These are phyloP conservation scores for Metarhizium robertsii DNA, from an alignment of 2,329 filamentous ascomycete species.

Conservation along the genomic window DNA sequence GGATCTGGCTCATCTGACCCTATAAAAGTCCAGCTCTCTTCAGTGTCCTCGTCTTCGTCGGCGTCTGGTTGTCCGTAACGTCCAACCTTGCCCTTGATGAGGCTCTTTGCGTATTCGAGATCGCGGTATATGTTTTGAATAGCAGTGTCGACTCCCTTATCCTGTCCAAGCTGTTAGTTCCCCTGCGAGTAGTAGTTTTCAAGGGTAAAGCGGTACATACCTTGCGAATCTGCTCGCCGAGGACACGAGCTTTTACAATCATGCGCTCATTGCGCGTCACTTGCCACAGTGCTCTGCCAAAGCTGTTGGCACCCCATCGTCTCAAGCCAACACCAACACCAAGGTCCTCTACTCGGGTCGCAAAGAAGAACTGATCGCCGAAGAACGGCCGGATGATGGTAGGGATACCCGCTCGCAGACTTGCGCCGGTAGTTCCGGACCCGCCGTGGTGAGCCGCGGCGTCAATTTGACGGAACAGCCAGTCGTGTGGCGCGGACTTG, in stretches of 20 bases:
- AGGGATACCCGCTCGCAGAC: conserved; percentile 79
- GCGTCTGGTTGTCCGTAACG: conserved; percentile 35
- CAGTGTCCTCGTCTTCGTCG: conserved; percentile 48
- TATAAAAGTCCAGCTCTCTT: conserved; percentile 88
- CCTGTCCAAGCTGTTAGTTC: conserved; percentile 41
- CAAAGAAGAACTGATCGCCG: conserved; percentile 96
- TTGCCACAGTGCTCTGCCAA: conserved; percentile 83
- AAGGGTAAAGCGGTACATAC: conserved; percentile 38
- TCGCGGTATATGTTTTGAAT: conserved; percentile 93
- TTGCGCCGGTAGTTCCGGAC: conserved; percentile 89
- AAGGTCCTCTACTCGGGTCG: conserved; percentile 78
- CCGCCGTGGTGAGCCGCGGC: conserved; percentile 92
- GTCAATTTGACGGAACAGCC: conserved; percentile 90
- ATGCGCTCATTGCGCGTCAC: conserved; percentile 85
- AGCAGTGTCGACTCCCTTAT: conserved; percentile 81
- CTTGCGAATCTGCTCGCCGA: conserved; percentile 81
- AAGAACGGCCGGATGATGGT: conserved; percentile 97
- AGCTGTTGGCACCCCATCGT: conserved; percentile 78
- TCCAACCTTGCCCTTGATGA: conserved; percentile 59
- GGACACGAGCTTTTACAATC: conserved; percentile 71
- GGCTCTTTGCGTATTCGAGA: conserved; percentile 79
- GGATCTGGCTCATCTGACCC: conserved; percentile 45
- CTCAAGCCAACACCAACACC: conserved; percentile 85
- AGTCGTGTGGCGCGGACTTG: conserved; percentile 87
- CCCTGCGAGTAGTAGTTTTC: neutral